These are phyloP conservation scores for Tilletia caries DNA, from an alignment of 1,284 basidiomycete genomes.

Conservation along the genomic window DNA sequence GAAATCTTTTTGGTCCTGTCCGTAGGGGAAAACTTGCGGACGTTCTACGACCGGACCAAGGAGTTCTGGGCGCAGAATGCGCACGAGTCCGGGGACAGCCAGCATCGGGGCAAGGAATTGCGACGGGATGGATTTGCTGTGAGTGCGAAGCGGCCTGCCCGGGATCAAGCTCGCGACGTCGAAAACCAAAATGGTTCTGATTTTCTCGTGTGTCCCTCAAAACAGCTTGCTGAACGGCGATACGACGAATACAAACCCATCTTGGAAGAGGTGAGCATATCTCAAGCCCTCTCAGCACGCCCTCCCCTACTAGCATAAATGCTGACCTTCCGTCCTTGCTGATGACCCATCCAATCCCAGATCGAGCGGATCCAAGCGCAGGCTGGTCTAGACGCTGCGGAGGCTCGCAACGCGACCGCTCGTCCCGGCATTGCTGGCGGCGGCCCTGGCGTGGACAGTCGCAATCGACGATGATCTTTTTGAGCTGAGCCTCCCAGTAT, in stretches of 20 bases:
- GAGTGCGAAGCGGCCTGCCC: too few species aligned
- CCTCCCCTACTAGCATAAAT: too few species aligned
- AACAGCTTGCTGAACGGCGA: conserved; percentile 39
- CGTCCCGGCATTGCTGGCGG: conserved; percentile 42
- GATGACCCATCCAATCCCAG: conserved; percentile 18
- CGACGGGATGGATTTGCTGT: conserved; percentile 63
- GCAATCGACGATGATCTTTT: conserved; percentile 44
- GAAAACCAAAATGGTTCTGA: conserved; percentile 27
- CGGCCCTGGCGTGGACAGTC: conserved; percentile 47
- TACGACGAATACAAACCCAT: conserved; percentile 51
- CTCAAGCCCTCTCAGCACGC: too few species aligned
- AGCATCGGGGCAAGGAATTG: conserved; percentile 74
- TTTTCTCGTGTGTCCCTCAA: too few species aligned
- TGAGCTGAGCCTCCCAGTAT: not conserved
- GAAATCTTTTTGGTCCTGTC: conserved; percentile 39
- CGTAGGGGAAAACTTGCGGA: conserved; percentile 80
- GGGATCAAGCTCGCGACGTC: not conserved
- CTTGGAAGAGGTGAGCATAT: conserved; percentile 37
- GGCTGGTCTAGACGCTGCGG: conserved; percentile 80
- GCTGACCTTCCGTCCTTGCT: not conserved
- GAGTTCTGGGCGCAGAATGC: conserved; percentile 76
- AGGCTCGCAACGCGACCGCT: conserved; percentile 62
- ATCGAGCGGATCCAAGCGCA: conserved; percentile 79
- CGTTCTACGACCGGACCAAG: conserved; percentile 72
- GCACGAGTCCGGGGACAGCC: conserved; percentile 58